phyloP scores from a whole-genome alignment of 352 stramenopile species.

The Blastocystis sp. region DNA sequence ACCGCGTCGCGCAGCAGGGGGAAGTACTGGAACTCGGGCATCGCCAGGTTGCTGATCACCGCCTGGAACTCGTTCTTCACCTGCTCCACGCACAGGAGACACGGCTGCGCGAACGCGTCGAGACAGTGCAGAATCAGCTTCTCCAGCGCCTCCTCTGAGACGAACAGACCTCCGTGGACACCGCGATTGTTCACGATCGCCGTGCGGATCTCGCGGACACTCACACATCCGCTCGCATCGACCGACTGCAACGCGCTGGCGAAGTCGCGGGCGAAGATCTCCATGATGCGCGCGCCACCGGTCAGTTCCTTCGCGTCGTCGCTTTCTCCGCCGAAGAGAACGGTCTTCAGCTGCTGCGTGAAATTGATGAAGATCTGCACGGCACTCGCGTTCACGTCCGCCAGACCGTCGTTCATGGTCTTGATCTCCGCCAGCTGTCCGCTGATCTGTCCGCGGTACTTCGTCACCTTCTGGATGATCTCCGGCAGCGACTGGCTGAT shows the following conservation, averaged over 20 bases:
- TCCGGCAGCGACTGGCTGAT: slow-evolving; percentile 94
- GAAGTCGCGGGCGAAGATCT: slow-evolving; percentile 96
- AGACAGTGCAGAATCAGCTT: slow-evolving; percentile 92
- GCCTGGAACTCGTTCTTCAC: slow-evolving; percentile 93
- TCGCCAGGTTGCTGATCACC: neutral
- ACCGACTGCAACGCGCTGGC: slow-evolving; percentile 71
- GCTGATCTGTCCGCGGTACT: slow-evolving; percentile 85
- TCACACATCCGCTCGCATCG: slow-evolving; percentile 88
- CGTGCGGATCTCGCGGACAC: slow-evolving; percentile 93
- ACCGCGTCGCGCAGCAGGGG: neutral
- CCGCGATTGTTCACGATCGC: slow-evolving; percentile 96
- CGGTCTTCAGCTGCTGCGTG: slow-evolving; percentile 74
- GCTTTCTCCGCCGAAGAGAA: slow-evolving; percentile 78
- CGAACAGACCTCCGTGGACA: slow-evolving; percentile 87
- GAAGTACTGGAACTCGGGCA: slow-evolving; percentile 37
- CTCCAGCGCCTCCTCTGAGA: slow-evolving; percentile 95
- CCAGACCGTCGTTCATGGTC: slow-evolving; percentile 70
- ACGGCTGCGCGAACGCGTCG: slow-evolving; percentile 79
- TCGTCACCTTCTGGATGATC: slow-evolving; percentile 89
- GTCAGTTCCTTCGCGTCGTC: slow-evolving; percentile 81
- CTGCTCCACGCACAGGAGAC: slow-evolving; percentile 90
- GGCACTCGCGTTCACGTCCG: slow-evolving; percentile 35
- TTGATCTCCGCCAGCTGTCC: slow-evolving; percentile 85
- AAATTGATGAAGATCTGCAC: slow-evolving; percentile 65
- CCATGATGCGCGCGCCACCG: slow-evolving; percentile 88